phyloP scores from a whole-genome alignment of 2,329 filamentous ascomycete species.

The Calonectria multiphialidica region DNA sequence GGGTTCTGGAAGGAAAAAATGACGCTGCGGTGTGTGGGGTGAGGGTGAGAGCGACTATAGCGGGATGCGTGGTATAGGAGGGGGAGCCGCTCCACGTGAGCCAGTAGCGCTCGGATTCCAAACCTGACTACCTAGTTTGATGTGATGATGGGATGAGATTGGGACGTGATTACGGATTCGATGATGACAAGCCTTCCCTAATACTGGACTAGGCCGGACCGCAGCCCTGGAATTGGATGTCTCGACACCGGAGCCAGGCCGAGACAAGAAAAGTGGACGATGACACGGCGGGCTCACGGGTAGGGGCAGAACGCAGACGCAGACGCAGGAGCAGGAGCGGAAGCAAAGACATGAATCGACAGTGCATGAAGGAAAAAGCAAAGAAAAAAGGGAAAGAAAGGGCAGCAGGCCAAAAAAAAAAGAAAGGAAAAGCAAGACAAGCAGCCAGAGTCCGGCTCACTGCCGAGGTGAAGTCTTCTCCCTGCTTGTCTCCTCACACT shows the following conservation, averaged over 20 bases:
- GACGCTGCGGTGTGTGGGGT: conserved; percentile 15
- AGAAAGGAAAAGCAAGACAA: conserved; percentile 1
- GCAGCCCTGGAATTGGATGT: conserved; percentile 20
- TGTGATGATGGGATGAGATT: background rate
- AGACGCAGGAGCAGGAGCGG: background rate
- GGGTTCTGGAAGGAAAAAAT: conserved; percentile 7
- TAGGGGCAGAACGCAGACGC: background rate
- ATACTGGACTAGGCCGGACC: background rate
- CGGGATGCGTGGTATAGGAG: background rate
- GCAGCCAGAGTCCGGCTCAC: background rate
- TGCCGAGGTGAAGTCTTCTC: background rate
- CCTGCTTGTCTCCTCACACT: background rate
- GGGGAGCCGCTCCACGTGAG: background rate
- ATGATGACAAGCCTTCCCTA: background rate
- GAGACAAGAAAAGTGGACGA: background rate
- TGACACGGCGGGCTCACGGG: background rate
- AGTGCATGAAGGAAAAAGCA: background rate
- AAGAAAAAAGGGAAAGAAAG: background rate
- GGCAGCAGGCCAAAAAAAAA: conserved; percentile 8
- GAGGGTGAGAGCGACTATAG: conserved; percentile 16
- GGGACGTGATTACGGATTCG: conserved; percentile 4
- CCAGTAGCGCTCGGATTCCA: conserved; percentile 1
- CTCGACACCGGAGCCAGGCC: background rate
- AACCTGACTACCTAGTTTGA: background rate
- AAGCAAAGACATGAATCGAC: conserved; percentile 9